These are phyloP conservation scores for Evansstolkia leycettana DNA, from an alignment of 495 filamentous ascomycete genomes.

Conservation along the genomic window DNA sequence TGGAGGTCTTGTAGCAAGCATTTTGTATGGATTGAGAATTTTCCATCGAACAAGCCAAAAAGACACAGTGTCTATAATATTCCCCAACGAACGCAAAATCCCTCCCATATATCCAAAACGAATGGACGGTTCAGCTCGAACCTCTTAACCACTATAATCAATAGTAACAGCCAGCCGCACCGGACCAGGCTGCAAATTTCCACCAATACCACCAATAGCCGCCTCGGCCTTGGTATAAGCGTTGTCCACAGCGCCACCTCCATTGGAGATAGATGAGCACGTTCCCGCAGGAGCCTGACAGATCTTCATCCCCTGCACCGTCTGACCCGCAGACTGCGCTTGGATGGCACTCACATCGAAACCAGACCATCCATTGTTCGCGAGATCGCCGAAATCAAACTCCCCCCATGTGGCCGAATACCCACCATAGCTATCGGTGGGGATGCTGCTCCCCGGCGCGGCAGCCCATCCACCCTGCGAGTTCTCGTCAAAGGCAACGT, in stretches of 20 bases:
- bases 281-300: constrained; percentile 14
- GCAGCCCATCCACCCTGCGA: constrained; percentile 31
- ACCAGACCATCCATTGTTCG: constrained; percentile 31
- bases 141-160: constrained; percentile 13
- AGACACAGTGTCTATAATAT: no score
- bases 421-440: constrained; percentile 15
- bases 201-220: constrained; percentile 17
- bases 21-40: no score
- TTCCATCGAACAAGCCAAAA: no score
- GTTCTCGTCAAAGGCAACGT: constrained; percentile 36
- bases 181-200: constrained; percentile 7
- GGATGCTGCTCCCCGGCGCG: constrained; percentile 17
- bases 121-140: no score
- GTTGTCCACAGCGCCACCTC: constrained; percentile 11
- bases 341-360: constrained; percentile 45
- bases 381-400: constrained; percentile 38
- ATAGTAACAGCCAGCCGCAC: constrained; percentile 24
- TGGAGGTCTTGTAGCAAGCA: no score
- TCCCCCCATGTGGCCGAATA: constrained; percentile 41
- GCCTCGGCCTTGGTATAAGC: constrained; percentile 23
- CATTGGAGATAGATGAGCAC: constrained; percentile 25
- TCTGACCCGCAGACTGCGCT: constrained; percentile 16
- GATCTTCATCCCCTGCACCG: constrained; percentile 31
- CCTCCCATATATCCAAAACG: no score
- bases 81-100: no score